Base-by-base conservation (phyloP, 345 rosid genomes). In the Eucalyptus caleyi region DNA sequence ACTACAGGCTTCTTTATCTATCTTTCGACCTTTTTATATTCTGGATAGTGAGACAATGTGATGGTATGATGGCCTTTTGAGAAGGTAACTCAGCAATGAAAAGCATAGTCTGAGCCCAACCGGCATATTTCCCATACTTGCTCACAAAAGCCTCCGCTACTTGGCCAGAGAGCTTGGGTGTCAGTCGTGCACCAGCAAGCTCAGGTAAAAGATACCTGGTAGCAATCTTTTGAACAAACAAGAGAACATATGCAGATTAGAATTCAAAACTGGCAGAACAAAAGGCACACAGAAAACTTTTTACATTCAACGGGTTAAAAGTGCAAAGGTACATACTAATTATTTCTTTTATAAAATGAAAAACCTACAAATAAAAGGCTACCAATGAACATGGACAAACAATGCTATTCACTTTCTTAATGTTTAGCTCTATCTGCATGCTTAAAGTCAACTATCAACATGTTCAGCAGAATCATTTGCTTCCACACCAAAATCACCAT, bases 101-200 rank as follows among this genome's bases (percentile, higher is more conserved):
- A 85, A 97, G 97, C 88, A 96, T 90, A 86, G 98, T 97, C 90
- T 97, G 99, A 85, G 99, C 99, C 98, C 99, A 97, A 88, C 98
- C 99, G 87, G 99, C 99, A 94, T 96, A 95, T 88, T 94, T 95
- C 26, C 98, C 99, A 89, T 97, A 97, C 90, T 95, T 97, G 90
- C 92, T 93, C 91, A 96, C 99, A 93, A 97, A 97, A n/a, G 99
- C 99, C 92, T 96, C 98, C 34, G 98, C 96, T 83, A 97, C 99
- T 90, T 92, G 92, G 90, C 90, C 86, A 91, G 94, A 92, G 87
- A 96, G 95, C 93, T 96, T 97, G 87, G 92, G 90, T 11, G 98
- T 97, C 86, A 96, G 93, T 49, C 96, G 95, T 32, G 95, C 91
- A 91, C 97, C 97, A 50, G 96, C 96, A 91, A 97, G 97, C 89